A percentile compares a stretch with the other conserved stretches of the same genome.
These are phyloP conservation scores for Russula foetens DNA, from an alignment of 768 basidiomycete genomes.

Conservation along the genomic window DNA sequence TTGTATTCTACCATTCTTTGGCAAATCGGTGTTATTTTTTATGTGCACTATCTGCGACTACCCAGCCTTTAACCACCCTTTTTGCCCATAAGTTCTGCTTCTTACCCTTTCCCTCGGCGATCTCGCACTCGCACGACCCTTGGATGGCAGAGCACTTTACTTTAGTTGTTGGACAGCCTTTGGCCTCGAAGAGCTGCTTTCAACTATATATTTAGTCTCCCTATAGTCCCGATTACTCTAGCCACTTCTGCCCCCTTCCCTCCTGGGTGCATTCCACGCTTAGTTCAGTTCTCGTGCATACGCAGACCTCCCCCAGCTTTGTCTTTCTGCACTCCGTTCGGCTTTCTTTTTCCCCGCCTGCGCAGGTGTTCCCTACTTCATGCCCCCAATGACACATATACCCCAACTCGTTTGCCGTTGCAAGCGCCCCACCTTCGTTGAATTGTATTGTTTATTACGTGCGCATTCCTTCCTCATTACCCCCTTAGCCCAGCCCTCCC, in stretches of 20 bases:
- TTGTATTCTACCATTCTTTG: slow-evolving; percentile 18
- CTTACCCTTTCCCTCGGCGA: not conserved
- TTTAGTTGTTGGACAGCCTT: slow-evolving; percentile 11
- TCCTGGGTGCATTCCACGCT: not conserved
- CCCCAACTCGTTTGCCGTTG: slow-evolving; percentile 17
- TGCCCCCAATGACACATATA: slow-evolving; percentile 11
- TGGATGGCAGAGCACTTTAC: slow-evolving; percentile 8
- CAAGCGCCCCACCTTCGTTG: slow-evolving; percentile 16
- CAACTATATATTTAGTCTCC: slow-evolving; percentile 2
- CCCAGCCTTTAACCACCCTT: slow-evolving; percentile 9
- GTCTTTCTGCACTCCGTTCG: not conserved
- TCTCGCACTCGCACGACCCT: not conserved
- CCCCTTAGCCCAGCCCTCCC: not conserved
- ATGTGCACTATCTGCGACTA: slow-evolving; percentile 15
- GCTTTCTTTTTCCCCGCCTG: not conserved
- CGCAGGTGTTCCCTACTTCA: slow-evolving; percentile 1
- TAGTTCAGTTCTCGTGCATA: not conserved
- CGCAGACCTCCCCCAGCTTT: not conserved
- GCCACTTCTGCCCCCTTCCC: not conserved
- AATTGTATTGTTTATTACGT: slow-evolving; percentile 17
- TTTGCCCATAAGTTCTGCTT: not conserved
- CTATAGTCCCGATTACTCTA: slow-evolving; percentile 8
- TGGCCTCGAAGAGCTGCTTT: slow-evolving; percentile 7
- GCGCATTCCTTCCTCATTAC: not conserved
- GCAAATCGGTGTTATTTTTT: slow-evolving; percentile 17